A percentile compares a stretch with the other conserved stretches of the same genome.
Evolutionary conservation across 257 asterid genomes (phyloP).

Genomic region (Echites panduratus): DNA sequence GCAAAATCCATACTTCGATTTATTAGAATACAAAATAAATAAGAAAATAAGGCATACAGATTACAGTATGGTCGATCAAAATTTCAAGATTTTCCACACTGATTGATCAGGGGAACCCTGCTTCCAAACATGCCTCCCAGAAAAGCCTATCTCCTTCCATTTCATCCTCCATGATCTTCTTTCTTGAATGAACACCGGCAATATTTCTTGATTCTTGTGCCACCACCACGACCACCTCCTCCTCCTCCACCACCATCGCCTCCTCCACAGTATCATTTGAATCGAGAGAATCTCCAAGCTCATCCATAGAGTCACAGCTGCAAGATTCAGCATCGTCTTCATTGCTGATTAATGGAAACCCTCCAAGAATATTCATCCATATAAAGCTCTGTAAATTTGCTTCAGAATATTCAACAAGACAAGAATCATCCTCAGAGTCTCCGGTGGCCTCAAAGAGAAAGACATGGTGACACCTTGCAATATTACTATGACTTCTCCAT

Average conservation of each 20-base stretch:
- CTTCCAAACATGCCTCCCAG: conserved; percentile 27
- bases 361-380: conserved; percentile 6
- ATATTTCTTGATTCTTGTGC: conserved; percentile 10
- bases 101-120: conserved; percentile 16
- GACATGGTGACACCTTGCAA: not conserved
- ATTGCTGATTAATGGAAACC: not conserved
- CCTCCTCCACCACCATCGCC: not conserved
- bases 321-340: conserved; percentile 27
- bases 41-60: not conserved
- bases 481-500: not conserved
- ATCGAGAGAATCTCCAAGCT: not conserved
- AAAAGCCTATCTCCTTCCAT: conserved; percentile 21
- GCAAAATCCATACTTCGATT: not conserved
- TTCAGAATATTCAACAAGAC: conserved; percentile 1
- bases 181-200: not conserved
- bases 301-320: conserved; percentile 9
- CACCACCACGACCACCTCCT: conserved; percentile 3
- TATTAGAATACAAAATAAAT: not conserved
- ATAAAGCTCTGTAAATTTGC: not conserved
- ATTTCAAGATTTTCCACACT: not conserved
- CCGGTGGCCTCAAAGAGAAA: conserved; percentile 20
- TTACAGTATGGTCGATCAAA: not conserved
- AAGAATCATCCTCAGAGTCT: conserved; percentile 17
- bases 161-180: not conserved
- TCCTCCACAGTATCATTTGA: not conserved